Evolutionary conservation across 2,329 filamentous ascomycete genomes (phyloP).

Genomic region (Cladophialophora yegresii): DNA sequence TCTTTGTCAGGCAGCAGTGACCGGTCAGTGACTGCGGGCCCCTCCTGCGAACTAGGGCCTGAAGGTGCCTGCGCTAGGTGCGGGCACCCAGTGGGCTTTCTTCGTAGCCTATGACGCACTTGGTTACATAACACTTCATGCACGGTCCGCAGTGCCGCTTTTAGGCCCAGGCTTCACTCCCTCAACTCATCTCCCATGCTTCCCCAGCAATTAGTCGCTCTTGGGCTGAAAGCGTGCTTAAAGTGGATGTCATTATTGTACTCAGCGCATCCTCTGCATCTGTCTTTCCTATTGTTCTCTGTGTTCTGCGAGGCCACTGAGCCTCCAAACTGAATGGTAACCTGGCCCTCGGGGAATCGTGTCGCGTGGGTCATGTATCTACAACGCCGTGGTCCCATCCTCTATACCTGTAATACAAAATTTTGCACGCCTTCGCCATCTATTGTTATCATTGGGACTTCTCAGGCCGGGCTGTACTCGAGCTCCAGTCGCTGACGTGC

Average conservation of each 20-base stretch:
- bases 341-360: not conserved
- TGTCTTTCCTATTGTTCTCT: not conserved
- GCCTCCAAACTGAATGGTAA: not conserved
- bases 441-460: not conserved
- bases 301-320: not conserved
- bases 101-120: not conserved
- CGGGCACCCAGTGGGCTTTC: too few relatives aligned
- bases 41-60: not conserved
- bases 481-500: conserved; percentile 29
- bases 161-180: not conserved
- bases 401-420: not conserved
- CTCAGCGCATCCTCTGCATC: not conserved
- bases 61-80: not conserved
- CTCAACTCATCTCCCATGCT: not conserved
- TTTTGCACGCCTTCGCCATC: not conserved
- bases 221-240: not conserved
- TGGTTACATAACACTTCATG: not conserved
- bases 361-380: not conserved
- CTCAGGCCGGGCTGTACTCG: conserved; percentile 25
- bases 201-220: not conserved
- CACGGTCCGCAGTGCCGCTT: not conserved
- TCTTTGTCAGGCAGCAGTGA: not conserved
- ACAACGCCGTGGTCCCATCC: not conserved
- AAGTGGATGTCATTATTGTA: not conserved
- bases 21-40: not conserved